Evolutionary conservation across 2,329 filamentous ascomycete species (phyloP).

Genomic region (Fusarium subglutinans): DNA sequence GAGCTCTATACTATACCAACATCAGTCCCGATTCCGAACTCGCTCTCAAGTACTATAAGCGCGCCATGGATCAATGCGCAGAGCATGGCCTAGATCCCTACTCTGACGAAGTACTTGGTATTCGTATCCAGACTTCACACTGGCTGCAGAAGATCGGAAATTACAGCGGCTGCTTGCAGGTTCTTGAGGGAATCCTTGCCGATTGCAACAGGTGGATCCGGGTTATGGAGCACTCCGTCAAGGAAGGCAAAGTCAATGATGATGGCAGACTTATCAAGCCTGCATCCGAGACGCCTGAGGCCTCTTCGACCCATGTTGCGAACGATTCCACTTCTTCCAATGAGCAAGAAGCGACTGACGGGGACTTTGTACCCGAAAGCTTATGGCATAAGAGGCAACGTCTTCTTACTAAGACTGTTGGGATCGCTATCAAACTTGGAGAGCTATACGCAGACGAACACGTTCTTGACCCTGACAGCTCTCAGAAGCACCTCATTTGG

Average conservation of each 20-base stretch:
- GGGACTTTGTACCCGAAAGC: slow-evolving; percentile 52
- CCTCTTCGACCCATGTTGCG: background rate
- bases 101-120: slow-evolving; percentile 88
- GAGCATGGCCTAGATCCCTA: slow-evolving; percentile 85
- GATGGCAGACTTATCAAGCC: slow-evolving; percentile 47
- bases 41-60: slow-evolving; percentile 84
- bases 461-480: slow-evolving; percentile 76
- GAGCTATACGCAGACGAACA: slow-evolving; percentile 83
- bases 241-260: slow-evolving; percentile 57
- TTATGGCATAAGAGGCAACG: slow-evolving; percentile 69
- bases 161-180: slow-evolving; percentile 74
- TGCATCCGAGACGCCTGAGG: slow-evolving; percentile 11
- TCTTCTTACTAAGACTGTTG: slow-evolving; percentile 77
- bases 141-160: slow-evolving; percentile 82
- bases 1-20: slow-evolving; percentile 88
- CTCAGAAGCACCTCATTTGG: slow-evolving; percentile 78
- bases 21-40: slow-evolving; percentile 76
- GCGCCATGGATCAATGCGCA: slow-evolving; percentile 77
- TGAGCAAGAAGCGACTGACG: slow-evolving; percentile 40
- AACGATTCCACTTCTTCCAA: slow-evolving; percentile 13
- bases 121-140: slow-evolving; percentile 82
- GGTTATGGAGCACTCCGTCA: slow-evolving; percentile 60
- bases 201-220: slow-evolving; percentile 74
- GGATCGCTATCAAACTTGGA: slow-evolving; percentile 83
- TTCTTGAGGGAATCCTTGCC: slow-evolving; percentile 77